Conservation (phyloP, 495 filamentous ascomycete genomes). For the Articulospora tetracladia region DNA sequence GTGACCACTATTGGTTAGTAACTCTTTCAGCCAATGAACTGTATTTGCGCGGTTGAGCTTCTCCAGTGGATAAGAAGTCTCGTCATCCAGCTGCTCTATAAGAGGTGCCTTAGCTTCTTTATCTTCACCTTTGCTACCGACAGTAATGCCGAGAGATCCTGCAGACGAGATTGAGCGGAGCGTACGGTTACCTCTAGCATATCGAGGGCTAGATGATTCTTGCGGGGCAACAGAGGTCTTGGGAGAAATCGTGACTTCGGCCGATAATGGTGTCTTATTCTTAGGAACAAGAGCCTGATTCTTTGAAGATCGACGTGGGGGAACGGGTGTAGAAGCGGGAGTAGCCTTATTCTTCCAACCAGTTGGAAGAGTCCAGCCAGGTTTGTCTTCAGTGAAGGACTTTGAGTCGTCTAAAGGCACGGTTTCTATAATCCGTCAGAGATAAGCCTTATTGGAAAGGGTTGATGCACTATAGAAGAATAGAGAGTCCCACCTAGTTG, state of each 20-base stretch:
- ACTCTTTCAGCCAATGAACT: constrained; percentile 21
- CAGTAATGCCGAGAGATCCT: not conserved
- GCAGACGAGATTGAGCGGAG: constrained; percentile 17
- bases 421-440: constrained; percentile 1
- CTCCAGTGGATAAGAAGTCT: not conserved
- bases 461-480: too few species aligned
- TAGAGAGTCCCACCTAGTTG: too few species aligned
- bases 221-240: not conserved
- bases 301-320: constrained; percentile 15
- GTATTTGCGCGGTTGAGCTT: constrained; percentile 13
- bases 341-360: not conserved
- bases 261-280: not conserved
- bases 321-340: constrained; percentile 5
- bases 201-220: not conserved
- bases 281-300: constrained; percentile 5
- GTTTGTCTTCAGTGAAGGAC: constrained; percentile 1
- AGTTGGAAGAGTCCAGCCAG: not conserved
- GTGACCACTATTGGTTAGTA: constrained; percentile 11
- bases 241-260: not conserved
- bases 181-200: not conserved
- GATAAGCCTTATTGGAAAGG: not conserved
- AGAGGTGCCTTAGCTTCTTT: not conserved
- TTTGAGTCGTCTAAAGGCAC: constrained; percentile 1
- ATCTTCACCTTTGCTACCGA: not conserved
- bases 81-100: not conserved